Evolutionary conservation across 768 basidiomycete genomes (phyloP), one percentile per base, ranked within the genome.

Genomic region (Suillus sp.): DNA sequence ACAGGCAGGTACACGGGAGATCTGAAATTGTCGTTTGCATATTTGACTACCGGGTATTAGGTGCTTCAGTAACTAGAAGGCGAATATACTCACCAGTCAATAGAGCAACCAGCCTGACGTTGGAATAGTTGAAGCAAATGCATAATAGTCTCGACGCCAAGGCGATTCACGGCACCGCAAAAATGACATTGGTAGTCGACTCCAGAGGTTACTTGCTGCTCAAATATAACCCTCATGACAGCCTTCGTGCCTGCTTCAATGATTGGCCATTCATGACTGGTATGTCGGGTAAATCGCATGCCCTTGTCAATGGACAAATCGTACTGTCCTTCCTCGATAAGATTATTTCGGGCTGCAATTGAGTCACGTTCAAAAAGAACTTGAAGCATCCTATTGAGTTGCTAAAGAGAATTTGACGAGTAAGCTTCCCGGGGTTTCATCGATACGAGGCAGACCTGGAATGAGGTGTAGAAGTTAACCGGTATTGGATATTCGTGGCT

Each of bases 11-110:
- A 13, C n/a, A 22, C 5, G 22, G 22, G 32, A 53, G 7, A 74
- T 65, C 45, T 69, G 72, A 51, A 74, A 74, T 54, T 68, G 71
- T 13, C 72, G 66, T 64, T 70, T 70, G 54, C 72, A 72, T 5
- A 66, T 64, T n/a, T 64, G 71, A 50, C 59, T 50, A 43, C 65
- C 64, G 2, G 66, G 54, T n/a, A 69, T 13, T 4, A 34, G 10
- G 30, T 2, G 70, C 32, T 20, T 63, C 20, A 67, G 0, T 6
- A 13, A 13, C 11, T 59, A 42, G 22, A 34, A 37, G 25, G 4
- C 34, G 8, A 27, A 34, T 0, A n/a, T 1, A 3, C 70, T 53
- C 10, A 74, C 71, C 71, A 72, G n/a, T 72, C 71, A 4, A 72
- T 61, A 18, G 72, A 72, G 34, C 66, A 45, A 48, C 74, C 68